phyloP scores from a whole-genome alignment of 331 rosid genomes.

The Quercus tomentella region DNA sequence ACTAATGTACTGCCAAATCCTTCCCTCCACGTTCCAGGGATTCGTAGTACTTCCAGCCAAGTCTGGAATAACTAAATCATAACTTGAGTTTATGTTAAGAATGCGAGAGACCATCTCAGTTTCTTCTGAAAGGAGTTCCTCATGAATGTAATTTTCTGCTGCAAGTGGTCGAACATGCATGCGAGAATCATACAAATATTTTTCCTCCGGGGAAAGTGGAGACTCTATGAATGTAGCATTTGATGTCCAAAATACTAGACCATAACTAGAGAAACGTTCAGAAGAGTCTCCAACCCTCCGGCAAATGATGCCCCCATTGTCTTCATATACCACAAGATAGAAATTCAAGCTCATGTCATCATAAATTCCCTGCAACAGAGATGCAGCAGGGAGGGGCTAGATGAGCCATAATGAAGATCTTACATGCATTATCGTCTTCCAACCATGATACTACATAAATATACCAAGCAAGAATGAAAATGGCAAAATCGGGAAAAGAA shows the following conservation, averaged over 20 bases:
- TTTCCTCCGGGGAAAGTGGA: constrained; percentile 73
- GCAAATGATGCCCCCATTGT: constrained; percentile 82
- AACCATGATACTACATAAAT: background rate
- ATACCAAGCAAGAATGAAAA: too few relatives aligned
- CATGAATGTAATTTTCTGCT: constrained; percentile 34
- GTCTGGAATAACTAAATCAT: constrained; percentile 63
- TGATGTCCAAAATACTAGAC: constrained; percentile 72
- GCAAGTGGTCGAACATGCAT: constrained; percentile 57
- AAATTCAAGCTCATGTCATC: constrained; percentile 72
- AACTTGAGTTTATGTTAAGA: constrained; percentile 65
- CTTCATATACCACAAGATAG: constrained; percentile 82
- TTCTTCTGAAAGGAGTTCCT: constrained; percentile 31
- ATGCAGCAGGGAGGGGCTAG: constrained; percentile 19
- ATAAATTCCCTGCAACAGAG: constrained; percentile 73
- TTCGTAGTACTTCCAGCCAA: constrained; percentile 39
- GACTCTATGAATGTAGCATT: constrained; percentile 50
- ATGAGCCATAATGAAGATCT: constrained; percentile 22
- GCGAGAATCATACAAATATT: constrained; percentile 53
- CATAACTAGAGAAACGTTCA: constrained; percentile 27
- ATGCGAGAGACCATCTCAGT: constrained; percentile 49
- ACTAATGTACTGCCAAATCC: constrained; percentile 80
- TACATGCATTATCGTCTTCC: constrained; percentile 22
- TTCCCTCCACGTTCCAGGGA: constrained; percentile 65
- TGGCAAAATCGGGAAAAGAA: background rate
- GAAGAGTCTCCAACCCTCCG: constrained; percentile 65